Evolutionary conservation across 2,329 filamentous ascomycete genomes (phyloP).

Genomic region (Cryphonectria naterciae): DNA sequence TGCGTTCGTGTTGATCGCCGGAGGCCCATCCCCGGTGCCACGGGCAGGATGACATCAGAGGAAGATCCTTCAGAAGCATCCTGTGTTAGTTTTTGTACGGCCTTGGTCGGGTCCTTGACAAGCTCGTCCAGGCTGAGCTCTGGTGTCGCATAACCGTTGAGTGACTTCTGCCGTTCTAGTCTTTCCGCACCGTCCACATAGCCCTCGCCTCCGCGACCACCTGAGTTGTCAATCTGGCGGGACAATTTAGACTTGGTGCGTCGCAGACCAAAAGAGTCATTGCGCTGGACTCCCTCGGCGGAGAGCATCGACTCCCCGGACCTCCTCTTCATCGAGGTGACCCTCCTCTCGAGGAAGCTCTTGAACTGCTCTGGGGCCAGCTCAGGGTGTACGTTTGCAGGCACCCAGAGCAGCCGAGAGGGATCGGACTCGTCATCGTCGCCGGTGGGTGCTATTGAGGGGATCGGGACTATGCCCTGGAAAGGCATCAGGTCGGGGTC

Average conservation of each 20-base stretch:
- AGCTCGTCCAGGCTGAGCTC: slow-evolving; percentile 79
- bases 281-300: slow-evolving; percentile 35
- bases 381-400: slow-evolving; percentile 90
- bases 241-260: slow-evolving; percentile 97
- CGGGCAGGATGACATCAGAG: slow-evolving; percentile 84
- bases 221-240: slow-evolving; percentile 79
- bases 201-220: slow-evolving; percentile 59
- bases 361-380: slow-evolving; percentile 96
- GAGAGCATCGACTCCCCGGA: slow-evolving; percentile 74
- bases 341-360: slow-evolving; percentile 90
- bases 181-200: slow-evolving; percentile 85
- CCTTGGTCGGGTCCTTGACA: slow-evolving; percentile 75
- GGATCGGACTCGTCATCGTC: slow-evolving; percentile 85
- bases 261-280: slow-evolving; percentile 50
- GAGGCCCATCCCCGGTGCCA: slow-evolving; percentile 76
- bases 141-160: slow-evolving; percentile 54
- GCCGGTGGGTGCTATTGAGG: slow-evolving; percentile 71
- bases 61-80: slow-evolving; percentile 44
- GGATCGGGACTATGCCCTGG: slow-evolving; percentile 69
- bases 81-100: slow-evolving; percentile 71
- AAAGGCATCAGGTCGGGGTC: slow-evolving; percentile 79
- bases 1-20: slow-evolving; percentile 90
- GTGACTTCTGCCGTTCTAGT: slow-evolving; percentile 73
- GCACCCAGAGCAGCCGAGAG: slow-evolving; percentile 91
- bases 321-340: slow-evolving; percentile 84